Evolutionary conservation across 345 rosid species (phyloP).

Genomic region (Brassica nigra): DNA sequence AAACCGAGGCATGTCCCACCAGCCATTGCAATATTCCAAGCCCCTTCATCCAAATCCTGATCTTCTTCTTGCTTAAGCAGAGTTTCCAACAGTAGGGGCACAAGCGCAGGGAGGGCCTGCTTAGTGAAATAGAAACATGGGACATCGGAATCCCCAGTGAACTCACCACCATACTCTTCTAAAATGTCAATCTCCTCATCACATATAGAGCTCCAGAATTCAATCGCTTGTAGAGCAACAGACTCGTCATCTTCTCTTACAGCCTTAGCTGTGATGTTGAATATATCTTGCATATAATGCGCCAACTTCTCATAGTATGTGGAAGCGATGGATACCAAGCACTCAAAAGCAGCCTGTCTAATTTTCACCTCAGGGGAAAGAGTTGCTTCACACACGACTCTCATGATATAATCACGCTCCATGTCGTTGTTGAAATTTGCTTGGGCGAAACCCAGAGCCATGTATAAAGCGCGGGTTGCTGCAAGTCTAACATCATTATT

Average conservation of each 20-base stretch:
- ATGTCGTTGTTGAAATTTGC: constrained; percentile 65
- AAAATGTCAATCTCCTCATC: constrained; percentile 71
- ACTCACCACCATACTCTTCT: constrained; percentile 57
- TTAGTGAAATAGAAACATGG: constrained; percentile 61
- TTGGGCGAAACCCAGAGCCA: constrained; percentile 70
- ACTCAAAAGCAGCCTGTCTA: constrained; percentile 66
- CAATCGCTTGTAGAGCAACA: constrained; percentile 69
- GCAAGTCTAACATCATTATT: constrained; percentile 66
- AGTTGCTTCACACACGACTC: constrained; percentile 69
- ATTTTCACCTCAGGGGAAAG: constrained; percentile 57
- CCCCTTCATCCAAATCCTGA: constrained; percentile 74
- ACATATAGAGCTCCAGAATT: constrained; percentile 71
- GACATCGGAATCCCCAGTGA: constrained; percentile 56
- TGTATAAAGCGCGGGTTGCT: constrained; percentile 60
- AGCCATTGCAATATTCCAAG: constrained; percentile 75
- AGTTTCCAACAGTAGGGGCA: constrained; percentile 60
- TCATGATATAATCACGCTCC: constrained; percentile 74
- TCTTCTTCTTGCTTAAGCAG: constrained; percentile 74
- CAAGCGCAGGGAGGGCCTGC: constrained; percentile 66
- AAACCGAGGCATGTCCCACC: constrained; percentile 70
- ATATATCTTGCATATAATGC: constrained; percentile 59
- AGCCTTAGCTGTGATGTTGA: constrained; percentile 62
- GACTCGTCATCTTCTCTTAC: constrained; percentile 64
- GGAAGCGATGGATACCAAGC: constrained; percentile 67
- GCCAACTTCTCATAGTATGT: constrained; percentile 59